Evolutionary conservation across 768 basidiomycete genomes (phyloP).

Genomic region (Coprinopsis strossmayeri): DNA sequence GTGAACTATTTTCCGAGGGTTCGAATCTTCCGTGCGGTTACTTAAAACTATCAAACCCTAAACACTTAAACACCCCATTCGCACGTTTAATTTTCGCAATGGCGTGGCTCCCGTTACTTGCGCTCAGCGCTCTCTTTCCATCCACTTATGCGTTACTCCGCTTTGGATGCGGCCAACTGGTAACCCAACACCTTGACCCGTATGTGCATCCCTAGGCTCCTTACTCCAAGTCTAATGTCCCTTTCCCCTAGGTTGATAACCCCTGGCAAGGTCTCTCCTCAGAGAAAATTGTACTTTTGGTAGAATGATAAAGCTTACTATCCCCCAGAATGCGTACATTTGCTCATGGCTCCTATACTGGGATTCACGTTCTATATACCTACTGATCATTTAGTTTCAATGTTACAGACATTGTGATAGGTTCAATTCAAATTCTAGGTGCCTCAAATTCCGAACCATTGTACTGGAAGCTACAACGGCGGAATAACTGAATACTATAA

Average conservation of each 20-base stretch:
- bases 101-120: not conserved
- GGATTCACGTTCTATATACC: too few species aligned
- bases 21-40: not conserved
- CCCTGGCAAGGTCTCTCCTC: conserved; percentile 3
- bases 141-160: not conserved
- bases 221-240: not conserved
- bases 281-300: conserved; percentile 1
- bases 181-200: not conserved
- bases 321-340: conserved; percentile 1
- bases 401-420: too few species aligned
- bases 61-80: not conserved
- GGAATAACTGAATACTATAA: conserved; percentile 10
- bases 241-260: not conserved
- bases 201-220: not conserved
- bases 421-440: too few species aligned
- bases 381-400: too few species aligned
- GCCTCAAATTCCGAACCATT: conserved; percentile 10
- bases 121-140: not conserved
- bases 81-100: not conserved
- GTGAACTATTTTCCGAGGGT: not conserved
- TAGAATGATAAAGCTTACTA: not conserved
- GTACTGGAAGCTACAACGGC: conserved; percentile 6
- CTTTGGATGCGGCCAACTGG: not conserved
- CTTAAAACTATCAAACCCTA: not conserved
- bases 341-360: too few species aligned